Base-by-base conservation (phyloP, 1,139 yeast genomes). In the Geotrichum macrosporum region DNA sequence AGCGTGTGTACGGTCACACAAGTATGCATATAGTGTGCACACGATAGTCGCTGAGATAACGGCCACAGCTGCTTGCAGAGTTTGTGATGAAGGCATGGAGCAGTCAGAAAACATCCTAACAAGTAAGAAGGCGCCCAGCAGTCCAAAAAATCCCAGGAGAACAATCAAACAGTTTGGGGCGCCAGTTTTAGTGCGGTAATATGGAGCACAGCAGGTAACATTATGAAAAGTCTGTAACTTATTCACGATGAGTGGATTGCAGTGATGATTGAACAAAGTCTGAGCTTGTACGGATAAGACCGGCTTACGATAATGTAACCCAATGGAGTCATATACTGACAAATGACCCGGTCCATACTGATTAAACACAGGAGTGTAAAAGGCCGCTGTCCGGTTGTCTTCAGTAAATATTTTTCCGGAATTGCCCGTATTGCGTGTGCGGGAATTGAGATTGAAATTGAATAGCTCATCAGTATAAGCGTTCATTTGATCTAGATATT, bases 291-390 rank as follows among this genome's bases (percentile, higher is more conserved):
- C 10, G 9, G 32, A 35, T 4, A 33, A 20, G n/a, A 41, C 50
- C 5, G 41, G 19, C 2, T 39, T 34, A n/a, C 12, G 24, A 26
- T 49, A 49, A 35, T 46, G 50, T 2, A 43, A 26, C 4, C 47
- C 52, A 8, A 46, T 44, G 16, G 12, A 27, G 41, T 48, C 48
- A 27, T 35, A 48, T 1, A 48, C 37, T n/a, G 35, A 21, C 15
- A 29, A 37, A 26, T 46, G 49, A 39, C 41, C 41, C 10, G 36
- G 35, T 12, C 49, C 49, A 33, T 35, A 36, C 6, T 26, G 38
- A 33, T 46, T 44, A 38, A 46, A 46, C 1, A 43, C 49, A 12
- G 49, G 49, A 15, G 46, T 33, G 26, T 46, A 46, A 27, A 32
- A 32, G 2, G 43, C 46, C 5, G 22, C 40, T 12, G 15, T 34